phyloP scores from a whole-genome alignment of 164 flowering plant species.

The Vitis vinifera region ASM3070453v1 NC_081808.1:17955501-17956000 shows the following conservation, averaged over 20 bases:
- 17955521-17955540: constrained; percentile 29
- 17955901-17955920: too few relatives aligned
- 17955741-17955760: constrained; percentile 45
- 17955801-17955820: constrained; percentile 79
- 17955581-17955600: constrained; percentile 55
- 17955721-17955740: too few relatives aligned
- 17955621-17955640: constrained; percentile 54
- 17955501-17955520: constrained; percentile 13
- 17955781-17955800: constrained; percentile 56
- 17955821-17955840: constrained; percentile 89
- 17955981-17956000: too few relatives aligned
- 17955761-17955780: constrained; percentile 64
- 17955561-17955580: constrained; percentile 47
- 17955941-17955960: too few relatives aligned
- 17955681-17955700: background rate
- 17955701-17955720: too few relatives aligned
- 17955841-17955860: constrained; percentile 16
- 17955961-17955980: too few relatives aligned
- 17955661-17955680: constrained; percentile 13
- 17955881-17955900: too few relatives aligned
- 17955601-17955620: constrained; percentile 66
- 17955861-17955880: too few relatives aligned
- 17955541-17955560: constrained; percentile 26
- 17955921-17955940: too few relatives aligned
- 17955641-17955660: constrained; percentile 75